Base-by-base conservation (phyloP, 495 filamentous ascomycete species). In the Bathelium albidoporum region DNA sequence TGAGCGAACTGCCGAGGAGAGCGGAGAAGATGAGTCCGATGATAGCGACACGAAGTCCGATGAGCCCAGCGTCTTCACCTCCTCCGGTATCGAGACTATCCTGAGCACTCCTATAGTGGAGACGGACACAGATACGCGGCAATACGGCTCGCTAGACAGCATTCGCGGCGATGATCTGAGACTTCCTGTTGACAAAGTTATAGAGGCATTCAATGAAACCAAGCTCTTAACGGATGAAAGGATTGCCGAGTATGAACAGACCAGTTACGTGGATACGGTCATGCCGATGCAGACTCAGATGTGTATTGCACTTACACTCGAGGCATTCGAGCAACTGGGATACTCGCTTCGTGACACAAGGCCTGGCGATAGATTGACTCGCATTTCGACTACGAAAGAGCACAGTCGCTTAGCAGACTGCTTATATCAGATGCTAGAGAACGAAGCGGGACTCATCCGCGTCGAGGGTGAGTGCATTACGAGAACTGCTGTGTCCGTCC, bases 401-500 rank as follows among this genome's bases (percentile, higher is more conserved):
- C 44, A 49, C n/a, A 20, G 18, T 12, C 44, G 44, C 14, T 20
- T 49, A 12, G 22, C 22, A 20, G 18, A 12, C 5, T 49, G 16
- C 5, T 5, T 49, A 5, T 49, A 49, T 20, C 5, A 20, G 5
- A 5, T 49, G 10, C 44, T 49, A 20, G 44, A 49, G n/a, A 12
- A 5, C 5, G 44, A 49, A 0, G n/a, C 44, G 16, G 14, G 44
- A 12, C n/a, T 49, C 14, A 49, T 49, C n/a, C 14, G 22, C 44
- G 18, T 49, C 12, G 5, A 16, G 14, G n/a, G 44, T 20, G 10
- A 5, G n/a, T 20, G 22, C 16, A 75, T 9, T 77, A 76, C 32
- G 65, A 70, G 3, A 68, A 64, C 58, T 1, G 65, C 74, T n/a
- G 58, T 69, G 1, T 72, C 75, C 0, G 55, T 63, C n/a, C 65